Conservation (phyloP, 805 yeast species). For the Wickerhamomyces subpelliculosus region DNA sequence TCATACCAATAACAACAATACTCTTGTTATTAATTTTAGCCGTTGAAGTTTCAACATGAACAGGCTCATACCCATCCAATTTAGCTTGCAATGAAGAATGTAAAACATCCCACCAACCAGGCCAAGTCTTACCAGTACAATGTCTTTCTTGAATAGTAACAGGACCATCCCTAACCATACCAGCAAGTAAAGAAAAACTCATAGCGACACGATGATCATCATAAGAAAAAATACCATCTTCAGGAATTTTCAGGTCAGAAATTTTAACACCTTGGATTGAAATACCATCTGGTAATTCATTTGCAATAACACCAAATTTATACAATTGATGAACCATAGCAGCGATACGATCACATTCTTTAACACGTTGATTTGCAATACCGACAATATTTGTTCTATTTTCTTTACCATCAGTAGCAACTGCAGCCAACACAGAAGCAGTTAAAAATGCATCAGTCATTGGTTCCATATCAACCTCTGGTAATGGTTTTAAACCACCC, state of each 20-base stretch:
- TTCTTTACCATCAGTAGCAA: conserved; percentile 46
- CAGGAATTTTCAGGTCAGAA: conserved; percentile 48
- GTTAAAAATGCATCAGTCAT: conserved; percentile 99
- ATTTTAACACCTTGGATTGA: conserved; percentile 66
- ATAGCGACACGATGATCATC: conserved; percentile 98
- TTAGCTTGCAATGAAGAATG: conserved; percentile 58
- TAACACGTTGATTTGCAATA: conserved; percentile 96
- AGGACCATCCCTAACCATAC: conserved; percentile 45
- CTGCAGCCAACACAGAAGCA: conserved; percentile 96
- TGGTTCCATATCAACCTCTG: conserved; percentile 93
- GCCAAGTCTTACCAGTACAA: conserved; percentile 98
- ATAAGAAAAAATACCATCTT: conserved; percentile 64
- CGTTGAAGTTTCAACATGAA: conserved; percentile 12
- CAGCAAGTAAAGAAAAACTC: conserved; percentile 88
- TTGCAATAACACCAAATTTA: conserved; percentile 82
- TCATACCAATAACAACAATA: conserved; percentile 87
- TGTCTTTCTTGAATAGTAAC: conserved; percentile 78
- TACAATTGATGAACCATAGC: conserved; percentile 90
- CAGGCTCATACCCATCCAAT: conserved; percentile 67
- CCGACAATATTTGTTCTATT: conserved; percentile 77
- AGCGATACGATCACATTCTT: conserved; percentile 91
- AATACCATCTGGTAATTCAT: conserved; percentile 89
- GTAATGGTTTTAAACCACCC: conserved; percentile 63
- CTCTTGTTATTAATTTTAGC: conserved; percentile 34
- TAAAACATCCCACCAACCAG: conserved; percentile 98